Conservation (phyloP, 2,329 filamentous ascomycete genomes). For the Trichoderma polysporum region DNA sequence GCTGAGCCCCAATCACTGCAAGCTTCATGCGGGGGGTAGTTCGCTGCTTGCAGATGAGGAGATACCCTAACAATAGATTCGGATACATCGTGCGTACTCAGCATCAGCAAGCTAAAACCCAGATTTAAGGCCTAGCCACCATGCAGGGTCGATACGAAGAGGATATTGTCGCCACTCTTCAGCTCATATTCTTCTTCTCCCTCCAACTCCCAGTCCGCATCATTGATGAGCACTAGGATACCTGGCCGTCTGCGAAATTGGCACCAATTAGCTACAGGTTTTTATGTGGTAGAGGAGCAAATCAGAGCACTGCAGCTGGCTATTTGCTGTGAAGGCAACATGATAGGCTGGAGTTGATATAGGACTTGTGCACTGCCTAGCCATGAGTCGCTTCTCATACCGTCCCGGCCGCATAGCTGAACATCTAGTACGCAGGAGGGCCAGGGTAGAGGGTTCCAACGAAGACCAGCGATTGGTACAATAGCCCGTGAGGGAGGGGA, state of each 20-base stretch:
- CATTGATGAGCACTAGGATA: constrained; percentile 94
- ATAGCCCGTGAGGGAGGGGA: constrained; percentile 1
- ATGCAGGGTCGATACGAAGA: constrained; percentile 96
- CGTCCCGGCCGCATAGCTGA: neutral
- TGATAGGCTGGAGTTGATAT: neutral
- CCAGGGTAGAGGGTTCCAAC: constrained; percentile 8
- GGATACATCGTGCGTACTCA: neutral
- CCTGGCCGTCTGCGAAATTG: constrained; percentile 71
- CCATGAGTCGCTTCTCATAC: neutral
- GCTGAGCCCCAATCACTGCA: neutral
- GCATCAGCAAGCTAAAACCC: neutral
- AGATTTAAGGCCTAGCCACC: constrained; percentile 62
- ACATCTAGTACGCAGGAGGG: neutral
- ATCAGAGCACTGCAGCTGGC: neutral
- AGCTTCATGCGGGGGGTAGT: neutral
- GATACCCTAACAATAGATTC: neutral
- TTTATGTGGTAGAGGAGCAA: neutral
- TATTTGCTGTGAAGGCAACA: neutral
- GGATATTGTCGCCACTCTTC: constrained; percentile 77
- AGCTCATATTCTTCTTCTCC: constrained; percentile 89
- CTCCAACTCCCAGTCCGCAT: constrained; percentile 97
- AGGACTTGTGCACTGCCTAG: neutral
- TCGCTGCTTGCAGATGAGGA: neutral
- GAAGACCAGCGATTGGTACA: neutral
- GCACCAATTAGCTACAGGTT: neutral